A percentile compares a stretch with the other conserved stretches of the same genome.
Evolutionary conservation across 1,139 yeast species (phyloP).

Genomic region (Lizanozyma gosingica): DNA sequence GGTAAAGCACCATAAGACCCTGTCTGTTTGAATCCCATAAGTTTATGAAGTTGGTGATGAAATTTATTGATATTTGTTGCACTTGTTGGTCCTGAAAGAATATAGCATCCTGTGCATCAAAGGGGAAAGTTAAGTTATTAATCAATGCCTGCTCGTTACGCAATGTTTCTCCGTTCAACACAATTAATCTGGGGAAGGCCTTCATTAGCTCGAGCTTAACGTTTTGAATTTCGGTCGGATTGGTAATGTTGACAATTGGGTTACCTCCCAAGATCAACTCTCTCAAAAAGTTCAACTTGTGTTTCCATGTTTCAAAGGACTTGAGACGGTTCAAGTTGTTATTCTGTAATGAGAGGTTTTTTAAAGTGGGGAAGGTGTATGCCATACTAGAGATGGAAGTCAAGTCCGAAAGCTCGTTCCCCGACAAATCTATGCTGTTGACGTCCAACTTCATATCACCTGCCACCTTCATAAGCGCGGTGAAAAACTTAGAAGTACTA

Average conservation of each 20-base stretch:
- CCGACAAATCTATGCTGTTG: constrained; percentile 69
- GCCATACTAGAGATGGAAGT: constrained; percentile 57
- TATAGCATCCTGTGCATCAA: constrained; percentile 33
- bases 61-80: constrained; percentile 62
- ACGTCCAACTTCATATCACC: constrained; percentile 44
- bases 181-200: constrained; percentile 67
- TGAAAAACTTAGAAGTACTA: constrained; percentile 70
- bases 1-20: constrained; percentile 65
- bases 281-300: constrained; percentile 62
- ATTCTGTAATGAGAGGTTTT: constrained; percentile 72
- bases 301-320: constrained; percentile 66
- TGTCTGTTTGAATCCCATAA: constrained; percentile 76
- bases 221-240: constrained; percentile 26
- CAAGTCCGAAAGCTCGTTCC: constrained; percentile 59
- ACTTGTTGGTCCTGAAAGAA: constrained; percentile 80
- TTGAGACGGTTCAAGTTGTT: constrained; percentile 55
- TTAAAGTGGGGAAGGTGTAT: constrained; percentile 62
- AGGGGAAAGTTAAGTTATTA: constrained; percentile 48
- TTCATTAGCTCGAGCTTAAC: constrained; percentile 59
- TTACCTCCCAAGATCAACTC: constrained; percentile 73
- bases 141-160: constrained; percentile 62
- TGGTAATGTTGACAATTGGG: constrained; percentile 44
- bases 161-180: constrained; percentile 70
- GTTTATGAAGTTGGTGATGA: constrained; percentile 64
- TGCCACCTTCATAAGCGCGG: constrained; percentile 86